Conservation (phyloP, 169 alveolate species). For the Eimeria mitis region DNA sequence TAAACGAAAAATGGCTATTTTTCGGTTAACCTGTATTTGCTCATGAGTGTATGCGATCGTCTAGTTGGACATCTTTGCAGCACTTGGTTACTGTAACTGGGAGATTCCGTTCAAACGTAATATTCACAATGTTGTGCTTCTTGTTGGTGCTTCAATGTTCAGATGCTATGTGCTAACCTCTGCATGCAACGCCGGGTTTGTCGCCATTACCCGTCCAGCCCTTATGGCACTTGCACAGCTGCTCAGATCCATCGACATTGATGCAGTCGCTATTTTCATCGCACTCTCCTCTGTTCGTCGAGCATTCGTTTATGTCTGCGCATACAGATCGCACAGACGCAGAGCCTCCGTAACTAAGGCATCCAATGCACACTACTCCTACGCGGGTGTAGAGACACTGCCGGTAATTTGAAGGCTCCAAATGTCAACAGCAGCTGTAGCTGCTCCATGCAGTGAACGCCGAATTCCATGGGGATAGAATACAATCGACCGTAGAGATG, state of each 20-base stretch:
- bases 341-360: not conserved
- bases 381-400: not conserved
- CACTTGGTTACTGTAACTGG: not conserved
- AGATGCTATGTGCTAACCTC: conserved; percentile 11
- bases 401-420: not conserved
- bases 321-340: not conserved
- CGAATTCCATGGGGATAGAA: not conserved
- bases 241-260: conserved; percentile 61
- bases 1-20: no score
- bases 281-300: conserved; percentile 67
- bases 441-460: not conserved
- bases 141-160: not conserved
- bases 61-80: not conserved
- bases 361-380: not conserved
- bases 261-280: conserved; percentile 74
- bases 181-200: conserved; percentile 76
- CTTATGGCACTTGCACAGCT: conserved; percentile 60
- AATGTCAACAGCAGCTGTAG: not conserved
- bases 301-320: conserved; percentile 80
- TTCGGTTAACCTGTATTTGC: not conserved
- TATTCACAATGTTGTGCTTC: not conserved
- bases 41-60: not conserved
- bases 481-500: not conserved
- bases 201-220: conserved; percentile 81
- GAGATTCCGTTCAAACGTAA: not conserved